These are phyloP conservation scores for Gynostemma pentaphyllum DNA, from an alignment of 306 rosid species.

Conservation along the genomic window DNA sequence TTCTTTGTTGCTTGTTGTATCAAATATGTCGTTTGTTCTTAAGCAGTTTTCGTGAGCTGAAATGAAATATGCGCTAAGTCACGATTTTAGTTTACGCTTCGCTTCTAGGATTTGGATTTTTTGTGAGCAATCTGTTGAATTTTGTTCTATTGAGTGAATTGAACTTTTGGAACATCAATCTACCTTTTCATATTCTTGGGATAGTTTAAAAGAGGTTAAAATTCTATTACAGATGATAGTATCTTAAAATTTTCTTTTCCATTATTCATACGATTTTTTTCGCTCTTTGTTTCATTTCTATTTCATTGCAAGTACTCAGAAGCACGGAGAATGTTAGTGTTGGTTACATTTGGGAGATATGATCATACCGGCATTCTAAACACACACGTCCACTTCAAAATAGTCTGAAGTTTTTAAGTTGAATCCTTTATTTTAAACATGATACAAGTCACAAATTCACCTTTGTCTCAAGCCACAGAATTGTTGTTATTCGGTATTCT, in stretches of 20 bases:
- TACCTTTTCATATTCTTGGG: background rate
- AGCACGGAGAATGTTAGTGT: background rate
- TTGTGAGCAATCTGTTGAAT: background rate
- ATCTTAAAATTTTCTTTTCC: background rate
- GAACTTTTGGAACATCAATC: too few relatives aligned
- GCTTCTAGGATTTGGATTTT: background rate
- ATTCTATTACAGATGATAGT: background rate
- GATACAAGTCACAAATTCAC: background rate
- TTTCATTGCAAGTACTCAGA: background rate
- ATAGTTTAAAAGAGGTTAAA: background rate
- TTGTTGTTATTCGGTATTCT: background rate
- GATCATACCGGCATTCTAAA: background rate
- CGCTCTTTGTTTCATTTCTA: background rate
- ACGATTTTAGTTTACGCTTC: background rate
- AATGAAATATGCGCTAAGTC: background rate
- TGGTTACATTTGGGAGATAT: background rate
- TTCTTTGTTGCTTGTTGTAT: background rate
- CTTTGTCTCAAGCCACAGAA: background rate
- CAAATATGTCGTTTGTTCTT: background rate
- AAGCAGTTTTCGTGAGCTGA: background rate
- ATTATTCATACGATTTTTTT: background rate
- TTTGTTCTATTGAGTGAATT: background rate
- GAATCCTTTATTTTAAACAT: background rate
- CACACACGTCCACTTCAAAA: background rate
- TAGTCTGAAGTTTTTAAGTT: background rate